These are phyloP conservation scores for Macrophomina pseudophaseolina DNA, from an alignment of 2,329 filamentous ascomycete genomes.

Conservation along the genomic window DNA sequence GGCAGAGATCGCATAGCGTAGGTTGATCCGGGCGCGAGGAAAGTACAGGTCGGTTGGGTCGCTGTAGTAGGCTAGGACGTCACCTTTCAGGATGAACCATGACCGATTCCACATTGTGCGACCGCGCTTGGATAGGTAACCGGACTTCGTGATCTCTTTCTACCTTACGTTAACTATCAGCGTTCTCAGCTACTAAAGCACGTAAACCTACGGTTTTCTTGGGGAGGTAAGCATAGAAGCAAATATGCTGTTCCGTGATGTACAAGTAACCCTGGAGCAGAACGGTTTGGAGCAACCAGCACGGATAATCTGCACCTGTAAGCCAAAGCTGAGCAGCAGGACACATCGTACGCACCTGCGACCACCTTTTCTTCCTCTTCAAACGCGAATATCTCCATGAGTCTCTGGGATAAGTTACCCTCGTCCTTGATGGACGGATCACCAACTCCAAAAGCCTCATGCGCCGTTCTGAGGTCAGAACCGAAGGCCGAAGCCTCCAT, in stretches of 20 bases:
- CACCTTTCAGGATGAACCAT: conserved; percentile 92
- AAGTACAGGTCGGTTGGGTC: conserved; percentile 89
- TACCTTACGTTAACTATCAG: conserved; percentile 33
- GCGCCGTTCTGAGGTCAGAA: conserved; percentile 21
- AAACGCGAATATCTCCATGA: conserved; percentile 73
- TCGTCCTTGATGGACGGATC: not conserved
- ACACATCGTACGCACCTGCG: conserved; percentile 58
- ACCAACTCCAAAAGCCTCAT: conserved; percentile 11
- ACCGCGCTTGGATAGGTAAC: conserved; percentile 86
- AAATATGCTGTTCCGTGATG: conserved; percentile 89
- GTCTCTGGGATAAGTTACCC: conserved; percentile 63
- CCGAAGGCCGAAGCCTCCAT: conserved; percentile 28
- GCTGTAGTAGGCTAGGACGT: conserved; percentile 87
- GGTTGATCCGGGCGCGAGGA: conserved; percentile 86
- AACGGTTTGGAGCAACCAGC: conserved; percentile 90
- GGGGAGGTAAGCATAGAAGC: conserved; percentile 96
- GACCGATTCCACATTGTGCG: conserved; percentile 88
- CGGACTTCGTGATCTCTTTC: conserved; percentile 73
- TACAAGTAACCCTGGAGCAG: conserved; percentile 95
- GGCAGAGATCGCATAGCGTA: conserved; percentile 91
- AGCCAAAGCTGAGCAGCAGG: conserved; percentile 17
- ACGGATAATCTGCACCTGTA: conserved; percentile 74
- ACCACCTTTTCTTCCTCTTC: conserved; percentile 82
- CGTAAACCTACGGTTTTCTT: conserved; percentile 77
- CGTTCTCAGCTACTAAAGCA: no score